Evolutionary conservation across 2,329 filamentous ascomycete genomes (phyloP), one percentile per base, ranked within the genome.

Genomic region (Cercospora canescens): DNA sequence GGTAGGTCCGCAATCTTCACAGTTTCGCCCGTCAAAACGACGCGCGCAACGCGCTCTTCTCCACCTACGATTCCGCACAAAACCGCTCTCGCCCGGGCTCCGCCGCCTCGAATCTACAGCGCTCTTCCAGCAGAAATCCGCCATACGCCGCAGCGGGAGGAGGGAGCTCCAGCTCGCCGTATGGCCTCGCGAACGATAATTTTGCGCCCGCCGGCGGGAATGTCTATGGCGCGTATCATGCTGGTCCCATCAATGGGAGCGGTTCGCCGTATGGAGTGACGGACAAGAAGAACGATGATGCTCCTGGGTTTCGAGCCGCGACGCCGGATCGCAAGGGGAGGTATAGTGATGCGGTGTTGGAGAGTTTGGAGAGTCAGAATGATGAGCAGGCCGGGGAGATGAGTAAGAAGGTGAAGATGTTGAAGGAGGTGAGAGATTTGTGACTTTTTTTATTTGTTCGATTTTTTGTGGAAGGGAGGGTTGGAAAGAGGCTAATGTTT

Each of bases 311-410:
- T 64, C 66, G 81, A 18, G 63, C 73, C 18, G 81, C 82, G 66
- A 84, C 81, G 62, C 82, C 81, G 65, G 82, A 83, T 73, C 76
- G 76, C 11, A 92, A 90, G 76, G 94, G 94, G 14, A 94, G 97
- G 78, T 98, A 98, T 79, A 94, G 91, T 76, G 91, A 96, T 74
- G 91, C 94, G 21, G 93, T 97, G 56, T 86, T 99, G 61, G 93
- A 92, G 77, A 93, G 96, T 81, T 86, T 99, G 67, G 95, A 99
- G 83, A 94, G 91, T 75, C 95, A 99, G 82, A 98, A 98, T 77
- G 94, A 97, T 73, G 85, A 88, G 65, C 90, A 97, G 74, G 89
- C 97, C 11, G 91, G 93, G 68, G 93, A 93, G n/a, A 94, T 97
- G 76, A 86, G 92, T 71, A 91, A 91, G 71, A 97, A 97, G 80